Evolutionary conservation across 78 protist species (phyloP).

Genomic region (Salpingoeca rosetta): DNA sequence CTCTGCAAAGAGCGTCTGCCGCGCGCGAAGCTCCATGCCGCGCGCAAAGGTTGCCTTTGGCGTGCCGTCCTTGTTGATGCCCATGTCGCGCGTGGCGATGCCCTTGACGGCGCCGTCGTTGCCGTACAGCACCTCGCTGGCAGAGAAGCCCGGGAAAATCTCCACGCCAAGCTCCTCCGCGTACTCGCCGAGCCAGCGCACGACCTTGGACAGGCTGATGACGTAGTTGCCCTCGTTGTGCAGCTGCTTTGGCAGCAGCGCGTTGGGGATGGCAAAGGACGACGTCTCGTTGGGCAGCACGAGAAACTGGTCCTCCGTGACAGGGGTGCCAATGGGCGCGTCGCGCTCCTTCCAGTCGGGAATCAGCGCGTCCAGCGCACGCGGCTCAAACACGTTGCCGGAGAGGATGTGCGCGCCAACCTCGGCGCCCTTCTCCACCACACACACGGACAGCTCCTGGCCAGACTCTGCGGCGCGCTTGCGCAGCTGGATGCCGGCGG

Average conservation of each 20-base stretch:
- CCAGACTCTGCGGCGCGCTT: conserved; percentile 55
- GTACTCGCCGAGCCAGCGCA: conserved; percentile 75
- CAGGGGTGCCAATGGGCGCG: conserved; percentile 79
- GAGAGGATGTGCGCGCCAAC: conserved; percentile 81
- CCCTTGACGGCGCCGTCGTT: conserved; percentile 65
- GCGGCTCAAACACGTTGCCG: conserved; percentile 90
- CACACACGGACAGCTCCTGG: conserved; percentile 54
- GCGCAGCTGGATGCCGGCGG: conserved; percentile 90
- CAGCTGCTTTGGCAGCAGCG: conserved; percentile 22
- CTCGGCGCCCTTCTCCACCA: conserved; percentile 87
- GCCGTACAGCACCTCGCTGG: conserved; percentile 53
- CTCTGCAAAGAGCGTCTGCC: conserved; percentile 79
- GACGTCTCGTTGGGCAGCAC: conserved; percentile 36
- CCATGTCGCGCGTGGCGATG: conserved; percentile 79
- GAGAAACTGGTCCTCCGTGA: conserved; percentile 53
- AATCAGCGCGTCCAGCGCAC: conserved; percentile 80
- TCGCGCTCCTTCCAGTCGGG: conserved; percentile 88
- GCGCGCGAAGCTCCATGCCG: conserved; percentile 88
- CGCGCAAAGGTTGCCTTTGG: conserved; percentile 55
- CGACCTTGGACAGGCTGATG: conserved; percentile 66
- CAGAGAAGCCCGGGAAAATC: conserved; percentile 80
- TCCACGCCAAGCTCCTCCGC: conserved; percentile 93
- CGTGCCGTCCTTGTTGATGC: conserved; percentile 72
- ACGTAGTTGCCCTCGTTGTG: conserved; percentile 92
- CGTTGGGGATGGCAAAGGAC: conserved; percentile 8